Evolutionary conservation across 2,329 filamentous ascomycete species (phyloP), one percentile per base, ranked within the genome.

Genomic region (Phialemoniopsis sp.): DNA sequence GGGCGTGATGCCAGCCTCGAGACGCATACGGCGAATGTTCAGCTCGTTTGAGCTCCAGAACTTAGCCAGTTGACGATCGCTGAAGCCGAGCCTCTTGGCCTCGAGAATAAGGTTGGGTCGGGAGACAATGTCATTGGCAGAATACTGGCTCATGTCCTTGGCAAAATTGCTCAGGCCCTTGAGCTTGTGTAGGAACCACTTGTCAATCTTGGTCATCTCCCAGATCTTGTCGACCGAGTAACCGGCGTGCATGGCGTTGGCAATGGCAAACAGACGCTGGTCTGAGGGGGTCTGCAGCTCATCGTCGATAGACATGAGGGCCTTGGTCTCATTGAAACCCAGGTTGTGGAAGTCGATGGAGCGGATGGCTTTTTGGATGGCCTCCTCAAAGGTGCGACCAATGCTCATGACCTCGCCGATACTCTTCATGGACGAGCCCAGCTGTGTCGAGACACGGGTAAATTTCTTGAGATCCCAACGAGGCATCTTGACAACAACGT

Each of bases 381-480:
- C 93, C 67, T 98, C 93, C 65, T 98, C 93, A 53, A 98, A 98
- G 1, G 87, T 95, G 49, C 93, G 76, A 41, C 93, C 93, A 51
- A 98, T 96, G 56, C 87, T 91, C 93, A 98, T 97, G 50, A 98
- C 93, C 63, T 98, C 93, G 57, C 93, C 93, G 38, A 98, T 90
- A 78, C 89, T 95, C 83, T 97, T 98, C 93, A 98, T 98, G 12
- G 91, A 95, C 4, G 93, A 97, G 21, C 90, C 91, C 17, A 98
- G 84, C 58, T 94, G 85, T 2, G 90, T 97, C 4, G 91, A 97
- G 16, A 97, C 93, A 50, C 93, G 83, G 19, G 88, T 95, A 67
- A 98, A 98, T 70, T 98, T 98, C 76, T 97, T 97, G 57, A 98
- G 68, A 67, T 98, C 93, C 93, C 93, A 98, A 52, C 93, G 80